Evolutionary conservation across 176 grass and related monocot genomes (phyloP).

Genomic region (Triticum turgidum): DNA sequence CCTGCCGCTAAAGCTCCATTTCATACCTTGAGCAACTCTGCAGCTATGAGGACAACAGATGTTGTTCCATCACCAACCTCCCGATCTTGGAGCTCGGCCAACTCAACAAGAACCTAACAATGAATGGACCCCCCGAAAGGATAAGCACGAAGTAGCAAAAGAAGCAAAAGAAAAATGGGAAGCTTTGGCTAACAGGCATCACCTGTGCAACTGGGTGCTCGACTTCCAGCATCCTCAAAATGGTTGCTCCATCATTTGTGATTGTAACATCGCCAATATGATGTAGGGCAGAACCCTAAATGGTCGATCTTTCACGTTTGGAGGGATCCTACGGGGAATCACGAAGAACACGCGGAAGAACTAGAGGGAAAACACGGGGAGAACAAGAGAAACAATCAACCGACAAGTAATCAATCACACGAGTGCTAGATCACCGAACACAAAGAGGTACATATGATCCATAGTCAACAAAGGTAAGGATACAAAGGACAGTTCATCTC

Average conservation of each 20-base stretch:
- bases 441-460: too few species aligned
- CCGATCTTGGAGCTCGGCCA: conserved; percentile 90
- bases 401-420: too few species aligned
- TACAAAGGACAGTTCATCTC: too few species aligned
- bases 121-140: neutral
- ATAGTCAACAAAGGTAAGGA: too few species aligned
- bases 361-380: too few species aligned
- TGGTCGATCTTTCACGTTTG: too few species aligned
- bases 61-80: conserved; percentile 98
- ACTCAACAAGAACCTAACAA: conserved; percentile 92
- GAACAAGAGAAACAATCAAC: too few species aligned
- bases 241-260: conserved; percentile 95
- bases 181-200: neutral
- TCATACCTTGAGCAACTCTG: conserved; percentile 88
- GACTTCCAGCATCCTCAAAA: conserved; percentile 94
- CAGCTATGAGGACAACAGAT: conserved; percentile 78
- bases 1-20: neutral
- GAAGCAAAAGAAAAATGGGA: neutral
- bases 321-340: too few species aligned
- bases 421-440: too few species aligned
- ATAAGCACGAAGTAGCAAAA: neutral
- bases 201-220: conserved; percentile 95
- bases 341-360: too few species aligned
- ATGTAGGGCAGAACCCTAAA: too few species aligned
- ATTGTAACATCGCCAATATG: conserved; percentile 69